phyloP scores from a whole-genome alignment of 345 rosid genomes.

The Acer yangbiense region DNA sequence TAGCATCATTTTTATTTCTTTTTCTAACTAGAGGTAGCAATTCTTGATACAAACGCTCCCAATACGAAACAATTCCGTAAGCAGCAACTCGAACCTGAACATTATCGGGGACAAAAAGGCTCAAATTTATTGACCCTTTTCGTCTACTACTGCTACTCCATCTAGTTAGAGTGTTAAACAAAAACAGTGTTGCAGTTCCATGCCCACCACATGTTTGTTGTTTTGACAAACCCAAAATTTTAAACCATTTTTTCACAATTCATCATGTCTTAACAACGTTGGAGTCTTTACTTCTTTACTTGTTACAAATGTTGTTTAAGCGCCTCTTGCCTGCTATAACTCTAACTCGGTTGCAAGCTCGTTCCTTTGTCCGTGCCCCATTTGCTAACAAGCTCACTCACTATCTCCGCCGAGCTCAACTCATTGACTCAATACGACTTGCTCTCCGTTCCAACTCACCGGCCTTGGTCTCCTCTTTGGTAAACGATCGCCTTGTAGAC shows the following conservation, averaged over 20 bases:
- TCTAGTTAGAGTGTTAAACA: too few species aligned
- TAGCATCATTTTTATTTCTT: neutral
- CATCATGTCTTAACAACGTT: too few species aligned
- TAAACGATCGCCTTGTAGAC: conserved; percentile 68
- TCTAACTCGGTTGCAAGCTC: conserved; percentile 38
- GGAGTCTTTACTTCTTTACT: too few species aligned
- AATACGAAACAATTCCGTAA: too few species aligned
- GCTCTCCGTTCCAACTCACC: conserved; percentile 59
- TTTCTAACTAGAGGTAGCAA: neutral
- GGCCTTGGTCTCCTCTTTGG: conserved; percentile 31
- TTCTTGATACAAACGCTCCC: too few species aligned
- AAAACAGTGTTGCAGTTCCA: neutral
- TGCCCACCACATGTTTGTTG: conserved; percentile 39
- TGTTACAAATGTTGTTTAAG: conserved; percentile 36
- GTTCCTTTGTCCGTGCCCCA: conserved; percentile 63
- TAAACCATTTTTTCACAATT: too few species aligned
- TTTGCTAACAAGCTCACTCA: conserved; percentile 74
- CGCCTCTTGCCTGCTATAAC: conserved; percentile 26
- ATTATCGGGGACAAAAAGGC: too few species aligned
- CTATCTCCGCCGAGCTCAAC: conserved; percentile 68
- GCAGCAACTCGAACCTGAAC: too few species aligned
- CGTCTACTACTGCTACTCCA: too few species aligned
- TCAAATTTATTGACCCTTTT: too few species aligned
- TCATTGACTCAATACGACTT: conserved; percentile 75
- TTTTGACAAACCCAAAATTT: neutral